Evolutionary conservation across 176 grass and related monocot species (phyloP), one percentile per base, ranked within the genome.

Genomic region (Rhipidocladum racemiflorum): DNA sequence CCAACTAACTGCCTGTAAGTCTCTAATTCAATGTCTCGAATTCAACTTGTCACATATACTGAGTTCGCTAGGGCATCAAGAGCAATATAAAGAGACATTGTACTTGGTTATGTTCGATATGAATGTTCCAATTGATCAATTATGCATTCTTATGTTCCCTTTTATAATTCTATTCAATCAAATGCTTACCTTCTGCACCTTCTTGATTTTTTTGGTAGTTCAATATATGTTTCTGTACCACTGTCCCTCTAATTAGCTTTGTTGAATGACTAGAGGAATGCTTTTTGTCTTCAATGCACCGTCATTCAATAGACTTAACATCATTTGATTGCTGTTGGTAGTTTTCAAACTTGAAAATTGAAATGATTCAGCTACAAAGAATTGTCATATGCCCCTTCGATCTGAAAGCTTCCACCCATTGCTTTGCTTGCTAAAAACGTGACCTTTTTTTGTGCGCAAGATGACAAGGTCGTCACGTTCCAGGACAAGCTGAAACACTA

Each of bases 61-160:
- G 92, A 93, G 82, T 85, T 90, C 82, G 92, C 92, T 70, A 91
- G 84, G 80, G 92, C 95, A 30, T 97, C 96, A 36, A 90, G 90
- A 72, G 76, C 92, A 93, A 77, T 95, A 95, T 38, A 93, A 75
- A 73, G 92, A 98, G 55, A 83, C 92, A 13, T 6, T 98, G 63
- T 88, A 88, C 74, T 95, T 92, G 2, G 90, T 98, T 74, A 84
- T 98, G 34, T 98, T 98, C 25, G 96, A 95, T 68, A 91, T 98
- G 92, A 93, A 98, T 93, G 96, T 89, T 75, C 96, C 92, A 85
- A 85, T 91, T 85, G 89, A 95, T 91, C 96, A 98, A 79, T 92
- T 94, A 77, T 82, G 86, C 40, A 55, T 62, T 68, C 43, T 72
- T 85, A 46, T 60, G 30, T 18, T 80, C 16, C 9, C 29, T 67